These are phyloP conservation scores for Massariosphaeria phaeospora DNA, from an alignment of 495 filamentous ascomycete genomes.

Conservation along the genomic window DNA sequence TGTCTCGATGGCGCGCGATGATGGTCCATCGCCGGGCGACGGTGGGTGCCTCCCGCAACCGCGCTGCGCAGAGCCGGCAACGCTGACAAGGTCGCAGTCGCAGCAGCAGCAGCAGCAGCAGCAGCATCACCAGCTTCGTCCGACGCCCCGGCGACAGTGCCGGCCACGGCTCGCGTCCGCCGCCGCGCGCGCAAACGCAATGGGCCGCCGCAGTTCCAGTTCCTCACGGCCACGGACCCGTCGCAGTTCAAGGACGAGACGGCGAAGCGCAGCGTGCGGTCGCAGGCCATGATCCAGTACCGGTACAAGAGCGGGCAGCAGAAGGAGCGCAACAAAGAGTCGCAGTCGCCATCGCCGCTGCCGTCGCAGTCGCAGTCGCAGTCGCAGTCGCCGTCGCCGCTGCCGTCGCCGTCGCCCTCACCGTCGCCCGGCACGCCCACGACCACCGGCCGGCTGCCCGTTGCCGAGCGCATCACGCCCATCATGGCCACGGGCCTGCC, in stretches of 20 bases:
- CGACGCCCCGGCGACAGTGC: not conserved
- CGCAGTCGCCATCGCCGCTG: not conserved
- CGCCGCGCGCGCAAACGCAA: slow-evolving; percentile 17
- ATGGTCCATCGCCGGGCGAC: not conserved
- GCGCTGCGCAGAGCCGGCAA: not conserved
- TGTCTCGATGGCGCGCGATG: too few species aligned
- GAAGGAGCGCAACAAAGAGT: slow-evolving; percentile 7
- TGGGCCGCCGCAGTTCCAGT: slow-evolving; percentile 28
- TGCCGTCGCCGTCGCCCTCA: not conserved
- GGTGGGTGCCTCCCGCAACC: not conserved
- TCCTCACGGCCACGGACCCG: slow-evolving; percentile 29
- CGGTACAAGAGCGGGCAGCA: slow-evolving; percentile 19
- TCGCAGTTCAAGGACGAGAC: slow-evolving; percentile 29
- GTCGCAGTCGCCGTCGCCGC: not conserved
- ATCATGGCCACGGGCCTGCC: not conserved
- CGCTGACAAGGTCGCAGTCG: not conserved
- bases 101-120: not conserved
- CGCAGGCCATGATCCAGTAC: slow-evolving; percentile 33
- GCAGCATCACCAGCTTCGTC: slow-evolving; percentile 2
- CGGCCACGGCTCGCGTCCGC: slow-evolving; percentile 14
- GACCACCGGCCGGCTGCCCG: not conserved
- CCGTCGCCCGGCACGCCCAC: not conserved
- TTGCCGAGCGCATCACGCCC: not conserved
- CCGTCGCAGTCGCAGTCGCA: not conserved
- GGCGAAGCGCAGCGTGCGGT: slow-evolving; percentile 26